Base-by-base conservation (phyloP, 495 filamentous ascomycete genomes). In the Aspergillus leporis region DNA sequence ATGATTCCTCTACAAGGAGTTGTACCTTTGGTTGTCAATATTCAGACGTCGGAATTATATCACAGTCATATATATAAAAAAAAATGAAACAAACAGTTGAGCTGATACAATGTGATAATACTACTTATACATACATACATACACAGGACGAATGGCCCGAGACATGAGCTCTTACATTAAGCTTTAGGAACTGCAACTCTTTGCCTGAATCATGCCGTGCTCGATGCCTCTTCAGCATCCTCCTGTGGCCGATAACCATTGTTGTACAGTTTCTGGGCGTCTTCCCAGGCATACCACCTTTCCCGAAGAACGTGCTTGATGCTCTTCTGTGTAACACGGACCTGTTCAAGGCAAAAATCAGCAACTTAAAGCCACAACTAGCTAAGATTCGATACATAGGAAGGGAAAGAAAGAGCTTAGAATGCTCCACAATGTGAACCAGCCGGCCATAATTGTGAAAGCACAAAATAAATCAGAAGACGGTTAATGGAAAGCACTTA, bases 221-320 rank as follows among this genome's bases (percentile, higher is more conserved):
- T 53, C 34, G 32, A 53, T n/a, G 61, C 43, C 45, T 55, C 64
- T 49, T 62, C 48, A 48, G 30, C 41, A 7, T 62, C 63, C 23
- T 70, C 63, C 55, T 74, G 65, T 19, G 76, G 76, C 22, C 73
- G 75, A 48, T 73, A 73, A 51, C 75, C 91, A 9, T 76, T 74
- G 69, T 83, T 74, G 8, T 90, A 93, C 59, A 92, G 69, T 63
- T 82, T 78, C 58, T 83, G 77, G 23, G 94, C 94, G 63, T 93
- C 90, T 64, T 92, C 85, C 90, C 91, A 97, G 38, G 90, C 81
- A 75, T 97, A 94, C 77, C 85, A 92, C 65, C 93, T 81, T 70
- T 98, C 93, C 38, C 89, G 92, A 55, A 98, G 80, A 46, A 84
- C 81, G 67, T 93, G 87, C 77, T 90, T 92, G 70, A 98, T 96